Evolutionary conservation across 495 filamentous ascomycete species (phyloP), one percentile per base, ranked within the genome.

Genomic region (Neurospora sp.): DNA sequence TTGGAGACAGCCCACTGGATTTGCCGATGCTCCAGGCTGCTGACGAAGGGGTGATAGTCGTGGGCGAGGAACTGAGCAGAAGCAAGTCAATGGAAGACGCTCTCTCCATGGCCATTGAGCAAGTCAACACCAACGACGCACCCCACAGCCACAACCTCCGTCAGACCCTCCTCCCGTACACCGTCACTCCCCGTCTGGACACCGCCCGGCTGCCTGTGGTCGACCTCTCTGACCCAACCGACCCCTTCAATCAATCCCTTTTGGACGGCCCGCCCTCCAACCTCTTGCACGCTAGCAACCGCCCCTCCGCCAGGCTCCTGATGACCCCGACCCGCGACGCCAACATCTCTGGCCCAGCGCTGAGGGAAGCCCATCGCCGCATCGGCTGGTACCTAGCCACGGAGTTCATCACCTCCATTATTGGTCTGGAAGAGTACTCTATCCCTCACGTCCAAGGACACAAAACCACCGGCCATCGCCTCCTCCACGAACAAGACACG

Each of bases 1-100:
- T 92, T 76, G 89, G 91, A 71, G 89, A 91, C 74, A 89, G 89
- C 76, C 83, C 83, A 1, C 72, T 90, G 40, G 90, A 92, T 77
- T 38, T 92, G 35, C 78, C 80, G 18, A 92, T 92, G 90, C 70
- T 91, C 31, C 70, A 38, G 5, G 75, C 80, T 65, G 88, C 89
- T 39, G 76, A 91, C 76, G 72, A 86, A 72, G 88, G 89, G 37
- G 75, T 91, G 40, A 81, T 92, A 18, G 85, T 92, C 2, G 88
- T 89, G 31, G 88, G 89, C 31, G 77, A 86, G 7, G 78, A 86
- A 76, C 20, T 76, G 0, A 74, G 70, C 2, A 84, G 89, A 71
- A 91, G 89, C 79, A 85, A 82, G 72, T 83, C 79, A 0, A 91
- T 91, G 88, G 88, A 90, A 3, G 71, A 41, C 6, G 81, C 71